Evolutionary conservation across 1,139 yeast genomes (phyloP).

Genomic region (Protomyces inundatus): DNA sequence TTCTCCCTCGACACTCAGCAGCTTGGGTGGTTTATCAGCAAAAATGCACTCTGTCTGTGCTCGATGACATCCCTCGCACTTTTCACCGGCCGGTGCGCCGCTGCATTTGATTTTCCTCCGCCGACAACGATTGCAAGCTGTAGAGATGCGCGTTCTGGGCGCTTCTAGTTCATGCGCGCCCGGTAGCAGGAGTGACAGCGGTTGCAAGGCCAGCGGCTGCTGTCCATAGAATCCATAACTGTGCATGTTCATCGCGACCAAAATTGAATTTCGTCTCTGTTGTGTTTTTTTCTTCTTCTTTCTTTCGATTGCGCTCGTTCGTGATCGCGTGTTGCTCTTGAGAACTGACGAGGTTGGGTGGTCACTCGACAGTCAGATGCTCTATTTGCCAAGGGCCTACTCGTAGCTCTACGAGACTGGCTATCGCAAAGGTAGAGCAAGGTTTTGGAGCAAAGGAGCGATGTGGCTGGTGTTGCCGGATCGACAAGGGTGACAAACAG

Average conservation of each 20-base stretch:
- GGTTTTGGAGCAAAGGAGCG: too few species aligned
- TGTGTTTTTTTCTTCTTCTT: too few species aligned
- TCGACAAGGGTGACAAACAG: too few species aligned
- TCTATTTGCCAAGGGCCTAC: too few species aligned
- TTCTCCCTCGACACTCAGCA: not conserved
- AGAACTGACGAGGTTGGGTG: too few species aligned
- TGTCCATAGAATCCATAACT: not conserved
- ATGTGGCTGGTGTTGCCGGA: too few species aligned
- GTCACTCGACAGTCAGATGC: too few species aligned
- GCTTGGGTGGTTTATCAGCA: conserved; percentile 12
- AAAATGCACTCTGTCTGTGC: conserved; percentile 22
- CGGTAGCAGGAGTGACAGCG: not conserved
- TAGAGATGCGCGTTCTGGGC: conserved; percentile 18
- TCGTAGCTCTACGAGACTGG: too few species aligned
- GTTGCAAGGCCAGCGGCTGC: not conserved
- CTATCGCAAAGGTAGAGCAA: too few species aligned
- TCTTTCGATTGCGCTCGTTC: too few species aligned
- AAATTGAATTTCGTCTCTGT: too few species aligned
- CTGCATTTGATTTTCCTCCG: conserved; percentile 22
- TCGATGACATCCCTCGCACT: conserved; percentile 19
- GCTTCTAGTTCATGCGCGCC: conserved; percentile 11
- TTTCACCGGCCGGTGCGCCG: conserved; percentile 16
- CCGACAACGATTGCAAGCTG: conserved; percentile 21
- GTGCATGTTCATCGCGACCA: not conserved
- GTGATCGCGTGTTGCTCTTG: too few species aligned